Base-by-base conservation (phyloP, 2,329 filamentous ascomycete species). In the Colletotrichum destructivum region DNA sequence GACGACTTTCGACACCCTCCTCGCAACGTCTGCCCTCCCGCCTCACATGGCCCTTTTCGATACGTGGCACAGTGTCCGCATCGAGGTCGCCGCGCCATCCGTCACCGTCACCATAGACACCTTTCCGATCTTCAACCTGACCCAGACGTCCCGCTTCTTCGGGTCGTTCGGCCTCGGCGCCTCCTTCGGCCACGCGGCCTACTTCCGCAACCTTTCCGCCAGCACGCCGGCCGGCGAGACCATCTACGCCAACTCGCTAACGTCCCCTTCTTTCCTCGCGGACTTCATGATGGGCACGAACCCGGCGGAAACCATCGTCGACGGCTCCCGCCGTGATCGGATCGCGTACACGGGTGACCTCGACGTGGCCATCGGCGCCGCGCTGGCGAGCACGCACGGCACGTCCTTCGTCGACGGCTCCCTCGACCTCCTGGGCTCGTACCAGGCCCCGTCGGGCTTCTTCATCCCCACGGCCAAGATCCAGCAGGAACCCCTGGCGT, bases 211-310 rank as follows among this genome's bases (percentile, higher is more conserved):
- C 42, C 64, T 79, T 3, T 54, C 65, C 11, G 68, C 65, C 46
- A 60, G 51, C 0, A 66, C 51, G 6, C 44, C 59, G 23, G 54
- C 66, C 0, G 75, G 75, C 16, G 60, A 73, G 2, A 13, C 65
- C 18, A 75, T 77, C 2, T 80, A 80, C 62, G 71, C 72, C 5
- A 74, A 76, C 8, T 56, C 75, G 6, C 71, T 81, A 31, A 81
- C 73, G 0, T 74, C 81, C n/a, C 65, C 60, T 2, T 66, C 70
- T 4, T 78, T 78, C 54, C 70, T 82, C 23, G 7, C 74, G 6
- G 79, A 82, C 66, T 83, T 82, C 61, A 74, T 81, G 8, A 76
- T 81, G 56, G 81, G 80, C 8, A 75, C 77, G 13, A 83, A 82
- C 65, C 80, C 80, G 3, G 56, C 73, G 3, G 73, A 76, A 13